Evolutionary conservation across 345 rosid genomes (phyloP).

Genomic region (Murraya koenigii): DNA sequence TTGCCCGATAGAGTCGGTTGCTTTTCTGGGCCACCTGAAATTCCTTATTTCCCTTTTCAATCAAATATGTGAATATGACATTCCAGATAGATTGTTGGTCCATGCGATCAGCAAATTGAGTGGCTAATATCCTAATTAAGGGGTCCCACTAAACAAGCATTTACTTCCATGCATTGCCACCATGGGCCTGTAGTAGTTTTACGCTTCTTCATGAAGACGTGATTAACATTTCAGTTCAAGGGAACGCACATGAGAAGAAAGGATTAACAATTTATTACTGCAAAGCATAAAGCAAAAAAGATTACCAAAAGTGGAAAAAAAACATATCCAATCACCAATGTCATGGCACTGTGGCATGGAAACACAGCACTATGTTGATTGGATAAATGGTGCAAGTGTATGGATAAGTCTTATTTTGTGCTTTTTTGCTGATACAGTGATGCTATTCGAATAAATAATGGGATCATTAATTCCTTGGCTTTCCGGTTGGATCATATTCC

Average conservation of each 20-base stretch:
- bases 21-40: constrained; percentile 26
- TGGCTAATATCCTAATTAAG: constrained; percentile 20
- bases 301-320: background rate
- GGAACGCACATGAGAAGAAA: background rate
- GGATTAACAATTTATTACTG: background rate
- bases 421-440: background rate
- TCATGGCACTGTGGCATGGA: background rate
- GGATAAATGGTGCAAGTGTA: background rate
- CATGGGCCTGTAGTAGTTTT: background rate
- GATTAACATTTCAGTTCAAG: background rate
- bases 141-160: constrained; percentile 7
- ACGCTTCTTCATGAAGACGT: background rate
- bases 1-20: constrained; percentile 25
- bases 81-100: background rate
- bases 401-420: background rate
- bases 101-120: constrained; percentile 24
- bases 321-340: background rate
- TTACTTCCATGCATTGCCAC: constrained; percentile 9
- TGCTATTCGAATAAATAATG: background rate
- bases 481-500: background rate
- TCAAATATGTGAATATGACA: constrained; percentile 26
- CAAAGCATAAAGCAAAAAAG: background rate
- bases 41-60: constrained; percentile 8
- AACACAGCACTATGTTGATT: too few relatives aligned
- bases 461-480: constrained; percentile 2